phyloP scores from a whole-genome alignment of 2,329 filamentous ascomycete species.

The Talaromyces sp. region DNA sequence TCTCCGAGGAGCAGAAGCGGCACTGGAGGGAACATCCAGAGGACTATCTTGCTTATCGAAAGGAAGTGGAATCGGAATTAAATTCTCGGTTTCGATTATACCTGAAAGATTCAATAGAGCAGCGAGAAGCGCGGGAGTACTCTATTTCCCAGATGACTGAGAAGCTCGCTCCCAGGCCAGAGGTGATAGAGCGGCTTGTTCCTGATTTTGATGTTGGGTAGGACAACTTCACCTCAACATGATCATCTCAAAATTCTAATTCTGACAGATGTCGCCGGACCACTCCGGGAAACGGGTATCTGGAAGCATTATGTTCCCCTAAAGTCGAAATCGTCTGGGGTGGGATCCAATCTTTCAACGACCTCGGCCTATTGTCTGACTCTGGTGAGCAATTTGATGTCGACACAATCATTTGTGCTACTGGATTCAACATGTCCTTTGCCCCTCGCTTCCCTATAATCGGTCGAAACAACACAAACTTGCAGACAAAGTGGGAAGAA shows the following conservation, averaged over 20 bases:
- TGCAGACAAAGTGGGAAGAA: not conserved
- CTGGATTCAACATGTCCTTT: not conserved
- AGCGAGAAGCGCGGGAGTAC: not conserved
- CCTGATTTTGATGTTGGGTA: not conserved
- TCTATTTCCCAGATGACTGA: not conserved
- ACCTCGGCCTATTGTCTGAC: not conserved
- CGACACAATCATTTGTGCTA: not conserved
- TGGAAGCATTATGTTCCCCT: not conserved
- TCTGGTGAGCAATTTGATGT: not conserved
- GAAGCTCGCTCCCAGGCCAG: not conserved
- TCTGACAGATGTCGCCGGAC: not conserved
- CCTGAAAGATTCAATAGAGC: constrained; percentile 34
- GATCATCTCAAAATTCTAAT: no score
- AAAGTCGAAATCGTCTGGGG: not conserved
- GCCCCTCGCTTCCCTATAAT: not conserved
- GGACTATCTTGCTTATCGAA: constrained; percentile 42
- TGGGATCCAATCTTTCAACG: not conserved
- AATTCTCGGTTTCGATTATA: constrained; percentile 46
- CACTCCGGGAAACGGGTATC: constrained; percentile 2
- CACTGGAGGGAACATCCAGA: constrained; percentile 41
- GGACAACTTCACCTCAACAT: no score
- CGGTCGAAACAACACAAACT: not conserved
- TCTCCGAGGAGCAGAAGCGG: constrained; percentile 21
- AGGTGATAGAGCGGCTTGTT: not conserved
- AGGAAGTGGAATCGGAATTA: constrained; percentile 44